Evolutionary conservation across 2,329 filamentous ascomycete species (phyloP).

Genomic region (Colletotrichum siamense): DNA sequence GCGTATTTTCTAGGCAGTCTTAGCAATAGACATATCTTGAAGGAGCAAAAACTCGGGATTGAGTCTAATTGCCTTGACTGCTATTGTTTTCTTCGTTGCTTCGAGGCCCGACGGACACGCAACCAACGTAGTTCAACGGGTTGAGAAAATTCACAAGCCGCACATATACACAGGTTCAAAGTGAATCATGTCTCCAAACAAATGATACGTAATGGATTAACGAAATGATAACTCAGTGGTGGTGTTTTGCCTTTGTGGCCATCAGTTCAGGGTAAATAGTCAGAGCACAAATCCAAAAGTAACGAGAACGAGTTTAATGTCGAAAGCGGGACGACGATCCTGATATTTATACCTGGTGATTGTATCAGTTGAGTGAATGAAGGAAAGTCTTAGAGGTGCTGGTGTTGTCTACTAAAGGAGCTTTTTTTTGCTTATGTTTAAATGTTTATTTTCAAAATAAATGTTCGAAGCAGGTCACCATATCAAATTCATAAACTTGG

Average conservation of each 20-base stretch:
- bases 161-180: neutral
- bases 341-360: fast-evolving
- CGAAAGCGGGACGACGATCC: neutral
- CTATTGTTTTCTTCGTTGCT: neutral
- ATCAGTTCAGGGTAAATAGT: neutral
- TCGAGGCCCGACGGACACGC: neutral
- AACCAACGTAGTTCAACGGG: neutral
- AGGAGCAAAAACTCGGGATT: neutral
- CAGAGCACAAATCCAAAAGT: neutral
- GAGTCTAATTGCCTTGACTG: fast-evolving
- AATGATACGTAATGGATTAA: neutral
- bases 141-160: neutral
- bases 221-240: neutral
- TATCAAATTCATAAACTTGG: no score
- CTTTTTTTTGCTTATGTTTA: no score
- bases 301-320: neutral
- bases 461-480: no score
- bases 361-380: fast-evolving
- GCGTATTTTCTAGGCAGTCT: neutral
- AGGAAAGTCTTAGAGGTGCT: fast-evolving
- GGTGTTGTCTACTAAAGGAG: fast-evolving
- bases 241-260: neutral
- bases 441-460: neutral
- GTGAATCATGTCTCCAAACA: fast-evolving
- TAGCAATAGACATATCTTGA: neutral